Conservation (phyloP, 805 yeast genomes). For the Spathaspora arborariae region DNA sequence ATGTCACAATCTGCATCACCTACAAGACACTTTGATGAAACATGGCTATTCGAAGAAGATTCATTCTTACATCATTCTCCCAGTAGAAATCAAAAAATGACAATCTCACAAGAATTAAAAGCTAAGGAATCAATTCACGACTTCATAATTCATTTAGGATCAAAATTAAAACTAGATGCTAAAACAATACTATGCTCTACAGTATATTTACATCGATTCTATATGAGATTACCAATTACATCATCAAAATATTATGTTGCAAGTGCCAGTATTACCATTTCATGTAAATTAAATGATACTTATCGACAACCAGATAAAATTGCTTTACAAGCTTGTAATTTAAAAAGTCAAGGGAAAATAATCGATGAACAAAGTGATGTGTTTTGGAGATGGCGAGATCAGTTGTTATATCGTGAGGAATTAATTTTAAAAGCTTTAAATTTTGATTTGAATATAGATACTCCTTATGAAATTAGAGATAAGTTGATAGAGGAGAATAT, state of each 20-base stretch:
- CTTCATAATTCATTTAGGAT: slow-evolving; percentile 34
- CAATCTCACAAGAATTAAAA: slow-evolving; percentile 34
- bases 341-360: slow-evolving; percentile 21
- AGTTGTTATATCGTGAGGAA: slow-evolving; percentile 40
- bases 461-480: slow-evolving; percentile 36
- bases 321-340: slow-evolving; percentile 33
- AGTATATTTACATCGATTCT: slow-evolving; percentile 34
- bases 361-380: slow-evolving; percentile 38
- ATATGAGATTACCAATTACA: slow-evolving; percentile 40
- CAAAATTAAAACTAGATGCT: slow-evolving; percentile 35
- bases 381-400: slow-evolving; percentile 46
- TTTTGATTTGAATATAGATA: slow-evolving; percentile 36
- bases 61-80: slow-evolving; percentile 29
- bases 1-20: too few relatives aligned
- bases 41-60: slow-evolving; percentile 38
- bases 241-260: slow-evolving; percentile 43
- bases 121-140: slow-evolving; percentile 36
- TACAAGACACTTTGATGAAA: slow-evolving; percentile 12
- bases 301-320: slow-evolving; percentile 42
- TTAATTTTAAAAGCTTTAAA: slow-evolving; percentile 34
- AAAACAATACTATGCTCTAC: slow-evolving; percentile 42
- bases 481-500: slow-evolving; percentile 9
- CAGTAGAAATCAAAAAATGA: slow-evolving; percentile 24
- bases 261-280: slow-evolving; percentile 40
- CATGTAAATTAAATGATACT: slow-evolving; percentile 40